These are phyloP conservation scores for Thinopyrum obtusiflorum DNA, from an alignment of 202 grass and related monocot species.

Conservation along the genomic window DNA sequence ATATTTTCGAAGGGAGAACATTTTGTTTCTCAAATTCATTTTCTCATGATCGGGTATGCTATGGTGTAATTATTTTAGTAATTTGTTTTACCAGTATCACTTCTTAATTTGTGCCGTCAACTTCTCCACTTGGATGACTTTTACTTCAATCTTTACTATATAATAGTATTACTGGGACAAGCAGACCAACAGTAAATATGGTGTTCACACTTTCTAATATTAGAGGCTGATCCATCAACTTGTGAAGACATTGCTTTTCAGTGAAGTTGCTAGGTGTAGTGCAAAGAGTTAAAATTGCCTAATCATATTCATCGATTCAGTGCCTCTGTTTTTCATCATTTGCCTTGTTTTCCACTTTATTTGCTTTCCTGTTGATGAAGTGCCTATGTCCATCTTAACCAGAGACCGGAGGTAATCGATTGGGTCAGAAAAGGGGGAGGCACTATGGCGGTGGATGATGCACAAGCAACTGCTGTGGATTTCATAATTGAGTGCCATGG, in stretches of 20 bases:
- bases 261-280: background rate
- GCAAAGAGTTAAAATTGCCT: background rate
- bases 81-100: constrained; percentile 12
- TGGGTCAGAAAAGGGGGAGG: constrained; percentile 85
- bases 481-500: constrained; percentile 80
- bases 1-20: constrained; percentile 68
- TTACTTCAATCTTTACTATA: background rate
- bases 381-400: constrained; percentile 40
- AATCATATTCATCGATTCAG: constrained; percentile 1
- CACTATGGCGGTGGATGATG: constrained; percentile 43
- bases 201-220: constrained; percentile 17
- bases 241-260: constrained; percentile 21
- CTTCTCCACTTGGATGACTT: constrained; percentile 10
- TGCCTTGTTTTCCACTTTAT: constrained; percentile 10
- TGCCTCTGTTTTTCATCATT: background rate
- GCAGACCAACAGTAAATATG: constrained; percentile 7
- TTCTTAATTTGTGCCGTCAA: background rate
- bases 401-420: constrained; percentile 83
- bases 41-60: constrained; percentile 61
- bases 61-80: constrained; percentile 1
- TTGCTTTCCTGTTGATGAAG: constrained; percentile 26
- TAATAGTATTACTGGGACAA: background rate
- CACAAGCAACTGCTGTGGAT: constrained; percentile 41
- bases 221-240: background rate
- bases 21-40: constrained; percentile 91